Percentiles rank a stretch among this genome's conserved stretches.
These are phyloP conservation scores for Plasmodium ovale DNA, from an alignment of 169 alveolate genomes.

Conservation along the genomic window DNA sequence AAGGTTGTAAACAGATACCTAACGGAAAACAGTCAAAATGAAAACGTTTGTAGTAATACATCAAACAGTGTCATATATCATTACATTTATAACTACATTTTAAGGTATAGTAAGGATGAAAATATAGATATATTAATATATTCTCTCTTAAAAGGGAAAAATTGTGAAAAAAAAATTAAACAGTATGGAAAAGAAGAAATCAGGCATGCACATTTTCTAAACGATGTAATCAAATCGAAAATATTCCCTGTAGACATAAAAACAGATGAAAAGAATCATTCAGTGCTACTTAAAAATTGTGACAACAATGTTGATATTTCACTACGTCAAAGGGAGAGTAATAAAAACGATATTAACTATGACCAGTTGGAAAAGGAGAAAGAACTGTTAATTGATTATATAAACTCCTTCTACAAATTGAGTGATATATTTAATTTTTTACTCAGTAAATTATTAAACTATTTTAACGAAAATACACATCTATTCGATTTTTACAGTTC, in stretches of 20 bases:
- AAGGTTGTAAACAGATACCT: slow-evolving; percentile 37
- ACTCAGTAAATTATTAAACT: slow-evolving; percentile 29
- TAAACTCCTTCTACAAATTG: slow-evolving; percentile 47
- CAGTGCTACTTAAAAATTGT: too few species aligned
- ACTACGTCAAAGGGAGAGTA: neutral
- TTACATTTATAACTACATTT: slow-evolving; percentile 38
- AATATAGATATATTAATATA: slow-evolving; percentile 54
- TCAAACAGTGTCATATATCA: neutral
- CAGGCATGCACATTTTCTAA: neutral
- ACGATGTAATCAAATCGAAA: neutral
- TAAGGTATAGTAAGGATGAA: slow-evolving; percentile 14
- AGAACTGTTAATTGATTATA: slow-evolving; percentile 42
- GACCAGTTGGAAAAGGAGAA: neutral
- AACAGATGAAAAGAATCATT: neutral
- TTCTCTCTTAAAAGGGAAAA: slow-evolving; percentile 35
- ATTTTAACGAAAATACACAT: slow-evolving; percentile 30
- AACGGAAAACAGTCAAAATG: slow-evolving; percentile 14
- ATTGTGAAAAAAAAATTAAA: neutral
- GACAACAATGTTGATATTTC: neutral
- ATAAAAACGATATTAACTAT: neutral
- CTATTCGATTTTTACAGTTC: slow-evolving; percentile 33
- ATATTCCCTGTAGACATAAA: neutral
- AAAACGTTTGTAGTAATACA: neutral
- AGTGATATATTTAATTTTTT: slow-evolving; percentile 57
- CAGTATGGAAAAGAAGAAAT: neutral